Conservation (phyloP, 257 asterid species). For the Solanum chilense region DNA sequence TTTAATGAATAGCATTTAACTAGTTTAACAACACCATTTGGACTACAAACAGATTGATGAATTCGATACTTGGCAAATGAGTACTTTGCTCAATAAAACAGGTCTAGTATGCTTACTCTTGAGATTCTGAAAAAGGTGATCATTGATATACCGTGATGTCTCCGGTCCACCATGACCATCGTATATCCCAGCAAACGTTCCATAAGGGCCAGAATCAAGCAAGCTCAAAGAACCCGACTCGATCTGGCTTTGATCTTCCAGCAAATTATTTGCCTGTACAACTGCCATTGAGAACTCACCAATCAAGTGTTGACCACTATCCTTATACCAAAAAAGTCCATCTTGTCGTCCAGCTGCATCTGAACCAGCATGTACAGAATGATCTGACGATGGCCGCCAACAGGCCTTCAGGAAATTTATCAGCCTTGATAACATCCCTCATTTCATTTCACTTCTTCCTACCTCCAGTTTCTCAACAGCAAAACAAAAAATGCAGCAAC, state of each 20-base stretch:
- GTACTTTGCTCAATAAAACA: neutral
- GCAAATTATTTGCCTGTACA: slow-evolving; percentile 46
- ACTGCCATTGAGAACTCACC: slow-evolving; percentile 51
- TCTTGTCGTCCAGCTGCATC: slow-evolving; percentile 39
- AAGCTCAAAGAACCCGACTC: slow-evolving; percentile 40
- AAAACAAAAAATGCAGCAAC: slow-evolving; percentile 19
- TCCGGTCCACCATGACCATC: slow-evolving; percentile 55
- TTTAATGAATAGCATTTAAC: neutral
- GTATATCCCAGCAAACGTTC: slow-evolving; percentile 37
- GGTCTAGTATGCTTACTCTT: slow-evolving; percentile 21
- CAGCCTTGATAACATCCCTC: slow-evolving; percentile 53
- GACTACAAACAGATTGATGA: neutral
- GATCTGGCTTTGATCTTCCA: slow-evolving; percentile 48
- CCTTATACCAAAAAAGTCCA: slow-evolving; percentile 46
- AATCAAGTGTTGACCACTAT: slow-evolving; percentile 30
- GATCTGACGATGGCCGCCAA: slow-evolving; percentile 28
- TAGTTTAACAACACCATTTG: neutral
- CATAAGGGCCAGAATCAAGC: slow-evolving; percentile 37
- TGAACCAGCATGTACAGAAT: slow-evolving; percentile 12
- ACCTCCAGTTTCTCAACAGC: slow-evolving; percentile 29
- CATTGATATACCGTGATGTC: slow-evolving; percentile 34
- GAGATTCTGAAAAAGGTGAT: slow-evolving; percentile 33
- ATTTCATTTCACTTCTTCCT: slow-evolving; percentile 28
- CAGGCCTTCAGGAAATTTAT: slow-evolving; percentile 40
- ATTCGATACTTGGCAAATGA: neutral